Evolutionary conservation across 805 yeast species (phyloP).

Genomic region (Brettanomyces bruxellensis): DNA sequence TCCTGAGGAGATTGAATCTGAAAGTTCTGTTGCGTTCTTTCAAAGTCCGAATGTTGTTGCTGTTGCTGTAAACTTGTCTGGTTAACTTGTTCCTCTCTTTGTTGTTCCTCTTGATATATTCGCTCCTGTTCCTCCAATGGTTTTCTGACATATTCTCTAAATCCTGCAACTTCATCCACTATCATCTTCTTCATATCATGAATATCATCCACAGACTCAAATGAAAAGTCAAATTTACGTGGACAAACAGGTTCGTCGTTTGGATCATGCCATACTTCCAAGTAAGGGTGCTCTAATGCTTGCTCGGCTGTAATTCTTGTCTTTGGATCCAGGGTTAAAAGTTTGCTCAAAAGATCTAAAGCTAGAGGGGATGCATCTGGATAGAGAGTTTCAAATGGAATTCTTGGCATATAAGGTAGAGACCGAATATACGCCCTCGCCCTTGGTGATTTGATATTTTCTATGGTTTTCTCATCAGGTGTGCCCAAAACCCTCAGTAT

Average conservation of each 20-base stretch:
- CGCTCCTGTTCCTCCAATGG: constrained; percentile 10
- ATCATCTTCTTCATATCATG: constrained; percentile 69
- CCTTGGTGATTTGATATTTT: constrained; percentile 70
- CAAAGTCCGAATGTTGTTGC: constrained; percentile 16
- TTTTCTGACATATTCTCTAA: constrained; percentile 67
- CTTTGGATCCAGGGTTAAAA: constrained; percentile 83
- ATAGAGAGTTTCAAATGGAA: constrained; percentile 61
- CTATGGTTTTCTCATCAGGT: constrained; percentile 64
- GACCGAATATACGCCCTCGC: constrained; percentile 90
- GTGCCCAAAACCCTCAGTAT: constrained; percentile 87
- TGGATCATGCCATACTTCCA: constrained; percentile 88
- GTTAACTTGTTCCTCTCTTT: constrained; percentile 9
- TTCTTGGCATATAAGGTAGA: constrained; percentile 71
- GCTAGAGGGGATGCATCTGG: constrained; percentile 87
- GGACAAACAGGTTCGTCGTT: constrained; percentile 82
- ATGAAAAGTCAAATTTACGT: constrained; percentile 75
- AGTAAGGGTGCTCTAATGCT: constrained; percentile 83
- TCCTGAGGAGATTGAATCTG: constrained; percentile 5
- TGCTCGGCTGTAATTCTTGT: constrained; percentile 80
- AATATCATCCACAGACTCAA: constrained; percentile 78
- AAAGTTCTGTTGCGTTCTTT: constrained; percentile 14
- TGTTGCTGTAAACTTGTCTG: constrained; percentile 13
- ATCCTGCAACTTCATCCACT: constrained; percentile 66
- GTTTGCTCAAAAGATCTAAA: constrained; percentile 63
- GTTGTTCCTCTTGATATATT: constrained; percentile 9